Evolutionary conservation across 1,284 basidiomycete genomes (phyloP).

Genomic region (Taiwanofungus camphoratus): DNA sequence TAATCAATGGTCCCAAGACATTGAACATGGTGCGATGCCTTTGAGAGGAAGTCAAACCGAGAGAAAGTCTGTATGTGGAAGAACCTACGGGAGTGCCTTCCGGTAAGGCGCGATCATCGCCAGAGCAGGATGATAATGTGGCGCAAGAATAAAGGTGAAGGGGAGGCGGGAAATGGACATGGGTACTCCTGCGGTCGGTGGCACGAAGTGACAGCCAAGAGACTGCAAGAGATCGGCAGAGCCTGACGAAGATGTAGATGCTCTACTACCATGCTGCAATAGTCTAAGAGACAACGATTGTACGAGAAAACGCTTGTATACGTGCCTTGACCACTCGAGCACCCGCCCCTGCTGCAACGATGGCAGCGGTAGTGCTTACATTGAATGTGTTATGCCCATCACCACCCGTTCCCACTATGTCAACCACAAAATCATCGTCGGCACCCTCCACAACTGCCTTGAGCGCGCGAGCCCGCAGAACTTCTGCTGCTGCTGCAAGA

Average conservation of each 20-base stretch:
- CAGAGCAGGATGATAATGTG: conserved; percentile 89
- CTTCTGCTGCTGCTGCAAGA: conserved; percentile 70
- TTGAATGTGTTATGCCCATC: conserved; percentile 98
- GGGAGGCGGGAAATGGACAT: conserved; percentile 57
- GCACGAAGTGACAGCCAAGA: conserved; percentile 77
- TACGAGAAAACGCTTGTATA: conserved; percentile 15
- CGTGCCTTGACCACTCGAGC: conserved; percentile 87
- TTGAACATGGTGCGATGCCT: conserved; percentile 93
- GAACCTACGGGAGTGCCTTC: conserved; percentile 67
- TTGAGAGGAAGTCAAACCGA: background rate
- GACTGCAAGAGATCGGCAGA: conserved; percentile 91
- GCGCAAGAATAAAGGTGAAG: conserved; percentile 92
- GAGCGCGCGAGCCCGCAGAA: conserved; percentile 65
- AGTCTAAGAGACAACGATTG: too few relatives aligned
- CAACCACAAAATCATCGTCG: conserved; percentile 64
- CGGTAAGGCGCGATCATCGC: conserved; percentile 84
- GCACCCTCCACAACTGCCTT: conserved; percentile 51
- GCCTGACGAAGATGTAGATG: conserved; percentile 92
- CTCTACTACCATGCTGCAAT: conserved; percentile 83
- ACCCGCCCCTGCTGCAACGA: conserved; percentile 94
- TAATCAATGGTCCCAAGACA: conserved; percentile 90
- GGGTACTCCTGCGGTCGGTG: conserved; percentile 53
- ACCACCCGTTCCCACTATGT: conserved; percentile 84
- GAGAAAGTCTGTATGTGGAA: background rate
- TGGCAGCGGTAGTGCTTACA: conserved; percentile 91